These are phyloP conservation scores for Suillus subalutaceus DNA, from an alignment of 768 basidiomycete genomes.

Conservation along the genomic window DNA sequence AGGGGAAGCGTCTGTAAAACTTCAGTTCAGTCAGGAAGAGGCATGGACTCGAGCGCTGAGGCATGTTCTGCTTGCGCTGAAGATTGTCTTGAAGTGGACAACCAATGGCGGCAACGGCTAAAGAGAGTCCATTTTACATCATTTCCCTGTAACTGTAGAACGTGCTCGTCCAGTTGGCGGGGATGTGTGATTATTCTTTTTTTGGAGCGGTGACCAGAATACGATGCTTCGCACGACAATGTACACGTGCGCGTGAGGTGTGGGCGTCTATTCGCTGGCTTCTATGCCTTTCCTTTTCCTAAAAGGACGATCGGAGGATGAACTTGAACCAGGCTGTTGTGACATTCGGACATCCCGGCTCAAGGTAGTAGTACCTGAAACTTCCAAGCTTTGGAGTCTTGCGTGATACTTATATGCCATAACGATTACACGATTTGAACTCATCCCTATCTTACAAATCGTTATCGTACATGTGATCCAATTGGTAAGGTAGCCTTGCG, in stretches of 20 bases:
- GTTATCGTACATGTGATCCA: constrained; percentile 7
- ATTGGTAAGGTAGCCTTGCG: background rate
- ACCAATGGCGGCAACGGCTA: constrained; percentile 75
- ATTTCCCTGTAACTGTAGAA: background rate
- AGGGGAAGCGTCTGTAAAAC: constrained; percentile 90
- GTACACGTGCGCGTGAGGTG: background rate
- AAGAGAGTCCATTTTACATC: constrained; percentile 13
- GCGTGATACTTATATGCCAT: background rate
- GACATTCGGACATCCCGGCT: background rate
- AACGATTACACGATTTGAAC: background rate
- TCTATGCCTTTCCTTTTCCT: background rate
- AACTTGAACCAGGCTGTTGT: background rate
- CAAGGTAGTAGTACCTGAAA: background rate
- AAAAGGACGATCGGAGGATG: background rate
- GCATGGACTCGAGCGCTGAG: constrained; percentile 92
- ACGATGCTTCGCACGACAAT: background rate
- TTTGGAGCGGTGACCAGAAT: background rate
- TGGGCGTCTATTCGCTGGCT: background rate
- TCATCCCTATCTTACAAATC: constrained; percentile 9
- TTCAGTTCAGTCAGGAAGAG: constrained; percentile 95
- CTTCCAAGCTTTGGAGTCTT: background rate
- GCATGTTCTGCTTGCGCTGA: constrained; percentile 87
- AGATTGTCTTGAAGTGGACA: constrained; percentile 86
- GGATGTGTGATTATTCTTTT: constrained; percentile 20
- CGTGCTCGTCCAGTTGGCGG: background rate